These are phyloP conservation scores for Musa schizocarpa DNA, from an alignment of 176 grass and related monocot genomes.

Conservation along the genomic window DNA sequence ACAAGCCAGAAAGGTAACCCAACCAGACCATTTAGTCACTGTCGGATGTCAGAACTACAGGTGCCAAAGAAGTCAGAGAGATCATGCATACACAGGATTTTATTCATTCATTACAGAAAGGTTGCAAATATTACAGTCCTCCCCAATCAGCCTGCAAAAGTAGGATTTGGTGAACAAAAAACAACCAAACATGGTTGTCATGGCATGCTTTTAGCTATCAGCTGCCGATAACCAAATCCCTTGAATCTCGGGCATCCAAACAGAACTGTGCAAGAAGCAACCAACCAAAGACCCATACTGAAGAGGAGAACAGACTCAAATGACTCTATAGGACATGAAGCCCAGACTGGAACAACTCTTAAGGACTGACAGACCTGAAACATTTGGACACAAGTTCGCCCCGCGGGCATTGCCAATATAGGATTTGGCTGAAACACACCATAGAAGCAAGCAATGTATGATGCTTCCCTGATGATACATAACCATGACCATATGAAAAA, in stretches of 20 bases:
- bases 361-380: not conserved
- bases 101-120: constrained; percentile 37
- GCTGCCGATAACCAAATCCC: constrained; percentile 40
- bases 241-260: constrained; percentile 45
- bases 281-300: constrained; percentile 19
- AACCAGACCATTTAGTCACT: too few relatives aligned
- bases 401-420: not conserved
- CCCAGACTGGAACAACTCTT: constrained; percentile 13
- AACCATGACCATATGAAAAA: constrained; percentile 13
- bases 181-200: constrained; percentile 66
- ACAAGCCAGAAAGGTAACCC: too few relatives aligned
- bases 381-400: not conserved
- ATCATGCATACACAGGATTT: too few relatives aligned
- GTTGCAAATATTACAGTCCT: constrained; percentile 63
- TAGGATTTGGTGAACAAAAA: constrained; percentile 54
- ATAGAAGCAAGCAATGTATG: not conserved
- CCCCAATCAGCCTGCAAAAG: constrained; percentile 57
- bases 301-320: constrained; percentile 21
- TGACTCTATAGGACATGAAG: constrained; percentile 3
- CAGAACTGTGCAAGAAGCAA: constrained; percentile 53
- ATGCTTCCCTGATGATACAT: constrained; percentile 15
- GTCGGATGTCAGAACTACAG: too few relatives aligned
- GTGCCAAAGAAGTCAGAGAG: too few relatives aligned
- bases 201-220: constrained; percentile 27
- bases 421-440: constrained; percentile 12